These are phyloP conservation scores for Cyclotella cryptica DNA, from an alignment of 108 stramenopile species.

Conservation along the genomic window DNA sequence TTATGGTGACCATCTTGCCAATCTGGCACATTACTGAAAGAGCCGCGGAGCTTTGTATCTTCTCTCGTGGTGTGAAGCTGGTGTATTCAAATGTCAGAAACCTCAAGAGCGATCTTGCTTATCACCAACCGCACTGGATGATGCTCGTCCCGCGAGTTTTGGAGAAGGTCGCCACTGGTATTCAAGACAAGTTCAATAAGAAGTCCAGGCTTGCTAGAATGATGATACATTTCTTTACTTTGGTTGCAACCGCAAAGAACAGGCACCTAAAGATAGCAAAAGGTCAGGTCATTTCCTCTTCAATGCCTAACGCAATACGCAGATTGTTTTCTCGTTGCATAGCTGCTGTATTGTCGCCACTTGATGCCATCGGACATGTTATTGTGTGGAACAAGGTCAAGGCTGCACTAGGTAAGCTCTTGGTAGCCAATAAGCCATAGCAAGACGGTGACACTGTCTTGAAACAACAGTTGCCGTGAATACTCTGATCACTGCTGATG, in stretches of 20 bases:
- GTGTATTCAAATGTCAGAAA: conserved; percentile 61
- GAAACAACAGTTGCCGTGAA: too few relatives aligned
- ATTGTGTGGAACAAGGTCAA: conserved; percentile 63
- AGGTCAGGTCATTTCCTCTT: conserved; percentile 35
- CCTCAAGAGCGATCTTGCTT: conserved; percentile 60
- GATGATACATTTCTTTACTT: conserved; percentile 33
- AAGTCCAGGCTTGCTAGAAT: conserved; percentile 28
- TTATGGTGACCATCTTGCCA: conserved; percentile 39
- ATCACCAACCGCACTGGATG: conserved; percentile 64
- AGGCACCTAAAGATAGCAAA: conserved; percentile 32
- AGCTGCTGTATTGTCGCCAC: conserved; percentile 26
- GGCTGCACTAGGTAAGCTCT: conserved; percentile 36
- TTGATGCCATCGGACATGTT: conserved; percentile 39
- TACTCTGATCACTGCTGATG: too few relatives aligned
- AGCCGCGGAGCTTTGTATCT: conserved; percentile 41
- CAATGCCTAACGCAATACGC: conserved; percentile 28
- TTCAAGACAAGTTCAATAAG: conserved; percentile 50
- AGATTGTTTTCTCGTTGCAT: conserved; percentile 26
- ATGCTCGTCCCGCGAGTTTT: conserved; percentile 62
- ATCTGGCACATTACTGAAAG: conserved; percentile 51
- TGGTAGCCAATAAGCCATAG: too few relatives aligned
- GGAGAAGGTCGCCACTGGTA: conserved; percentile 53
- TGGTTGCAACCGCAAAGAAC: conserved; percentile 30
- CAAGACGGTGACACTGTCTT: too few relatives aligned
- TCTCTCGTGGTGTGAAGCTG: conserved; percentile 31